Base-by-base conservation (phyloP, 768 basidiomycete genomes). In the Trametes sanguinea region DNA sequence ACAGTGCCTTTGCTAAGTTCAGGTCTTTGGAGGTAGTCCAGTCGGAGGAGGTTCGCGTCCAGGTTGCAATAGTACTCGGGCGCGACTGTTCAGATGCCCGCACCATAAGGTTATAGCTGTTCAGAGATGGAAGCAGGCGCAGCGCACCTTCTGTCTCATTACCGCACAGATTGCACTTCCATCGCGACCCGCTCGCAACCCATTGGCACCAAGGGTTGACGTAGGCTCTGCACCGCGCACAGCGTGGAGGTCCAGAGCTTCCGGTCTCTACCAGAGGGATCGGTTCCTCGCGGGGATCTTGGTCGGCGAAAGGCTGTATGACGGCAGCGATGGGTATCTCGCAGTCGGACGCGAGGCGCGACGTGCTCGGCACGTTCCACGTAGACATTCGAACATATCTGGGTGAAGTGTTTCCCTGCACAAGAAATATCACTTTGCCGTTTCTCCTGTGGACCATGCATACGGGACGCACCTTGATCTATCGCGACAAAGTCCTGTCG, bases 131-230 rank as follows among this genome's bases (percentile, higher is more conserved):
- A 59, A 29, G 48, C 45, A 43, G 47, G 30, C 43, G 54, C 45
- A 32, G 70, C 88, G 67, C 66, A 95, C 96, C 95, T 78, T 86
- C 82, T n/a, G 91, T 94, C 69, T 90, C 85, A 65, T 87, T 83
- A 2, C 79, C 76, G 75, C 97, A 99, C 14, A 99, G 72, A 78
- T 98, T 98, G 73, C 97, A 99, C 68, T 81, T 86, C 93, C 95
- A 99, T 66, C 81, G 85, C 61, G 82, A 81, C 5, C 97, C 97
- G 2, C 91, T 91, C 8, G 89, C 83, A 17, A 83, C 76, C 87
- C 93, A 99, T 29, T 78, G 78, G 73, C 89, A 94, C 94, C 94
- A 98, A 0, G 95, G 90, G 70, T 98, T 98, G 67, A 99, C 80
- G 73, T 98, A 99, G 0, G 82, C 92, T 66, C 92, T 82, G 74